Evolutionary conservation across 352 stramenopile species (phyloP), one percentile per base, ranked within the genome.

Genomic region (Phytophthora ramorum): DNA sequence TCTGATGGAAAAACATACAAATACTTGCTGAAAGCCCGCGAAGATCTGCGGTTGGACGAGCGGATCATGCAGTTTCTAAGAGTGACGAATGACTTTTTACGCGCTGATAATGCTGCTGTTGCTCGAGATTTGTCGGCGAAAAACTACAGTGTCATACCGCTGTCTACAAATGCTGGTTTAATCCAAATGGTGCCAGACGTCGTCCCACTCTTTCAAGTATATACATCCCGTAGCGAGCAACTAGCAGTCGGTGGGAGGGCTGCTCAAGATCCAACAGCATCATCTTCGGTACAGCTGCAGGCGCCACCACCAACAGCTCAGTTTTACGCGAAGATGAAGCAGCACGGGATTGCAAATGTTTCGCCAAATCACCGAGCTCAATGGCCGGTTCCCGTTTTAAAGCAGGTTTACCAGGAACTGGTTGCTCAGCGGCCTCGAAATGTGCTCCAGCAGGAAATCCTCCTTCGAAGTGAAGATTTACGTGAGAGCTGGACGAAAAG

Each of bases 21-120:
- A 14, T 97, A 96, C 48, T 61, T 97, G 45, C 71, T 97, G 1
- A 97, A 97, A 50, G 87, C 90, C 3, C 73, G 85, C 16, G 91
- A 97, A 69, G 91, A 97, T 60, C 68, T 97, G 28, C 87, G 87
- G 17, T 75, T 97, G 20, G 91, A 97, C 59, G 89, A 97, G 60
- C 81, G 91, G 5, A 84, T 97, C 48, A 97, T 97, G 91, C 91
- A 97, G 73, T 90, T 96, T 40, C 64, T 97, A 38, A 63, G 60
- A 26, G 82, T 84, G 30, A 79, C 85, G 17, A 97, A 97, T 59
- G 74, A 76, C 14, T 86, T 96, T 22, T 58, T 97, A 41, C 53
- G 57, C 30, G 73, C 77, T 24, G 77, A 94, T 71, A 65, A 67
- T 0, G 49, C 54, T n/a, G 72, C 84, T 22, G 66, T 48, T 32